These are phyloP conservation scores for Brasilioporus rufonigricans DNA, from an alignment of 768 basidiomycete genomes.

Conservation along the genomic window DNA sequence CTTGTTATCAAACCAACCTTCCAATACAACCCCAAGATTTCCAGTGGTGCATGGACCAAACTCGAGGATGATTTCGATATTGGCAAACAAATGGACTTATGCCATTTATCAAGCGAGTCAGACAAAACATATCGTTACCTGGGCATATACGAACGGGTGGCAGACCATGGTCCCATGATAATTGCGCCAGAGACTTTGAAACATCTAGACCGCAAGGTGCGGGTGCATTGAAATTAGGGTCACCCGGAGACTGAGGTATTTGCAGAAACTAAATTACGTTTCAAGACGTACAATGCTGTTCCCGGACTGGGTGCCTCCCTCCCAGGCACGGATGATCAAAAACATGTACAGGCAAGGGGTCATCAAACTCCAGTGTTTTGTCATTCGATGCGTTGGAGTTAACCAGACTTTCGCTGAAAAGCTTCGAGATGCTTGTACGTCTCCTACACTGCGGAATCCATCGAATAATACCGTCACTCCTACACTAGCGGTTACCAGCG, in stretches of 20 bases:
- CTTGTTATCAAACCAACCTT: conserved; percentile 24
- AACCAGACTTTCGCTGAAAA: conserved; percentile 14
- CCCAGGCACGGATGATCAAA: conserved; percentile 23
- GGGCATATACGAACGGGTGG: conserved; percentile 27
- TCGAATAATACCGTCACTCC: background rate
- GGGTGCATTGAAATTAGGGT: background rate
- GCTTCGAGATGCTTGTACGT: conserved; percentile 3
- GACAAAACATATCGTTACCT: conserved; percentile 14
- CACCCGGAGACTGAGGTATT: background rate
- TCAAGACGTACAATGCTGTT: conserved; percentile 19
- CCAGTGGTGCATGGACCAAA: conserved; percentile 18
- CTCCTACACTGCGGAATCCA: background rate
- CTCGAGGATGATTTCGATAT: conserved; percentile 5
- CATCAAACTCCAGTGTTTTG: conserved; percentile 28
- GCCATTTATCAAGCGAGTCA: conserved; percentile 3
- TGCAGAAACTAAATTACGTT: conserved; percentile 19
- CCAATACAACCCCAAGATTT: conserved; percentile 26
- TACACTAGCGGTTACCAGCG: background rate
- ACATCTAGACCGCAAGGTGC: conserved; percentile 10
- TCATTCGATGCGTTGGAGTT: conserved; percentile 21
- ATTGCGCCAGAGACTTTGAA: conserved; percentile 12
- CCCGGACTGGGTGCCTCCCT: conserved; percentile 23
- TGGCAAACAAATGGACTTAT: conserved; percentile 21
- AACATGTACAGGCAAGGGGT: conserved; percentile 30
- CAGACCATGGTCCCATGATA: conserved; percentile 7